Evolutionary conservation across 192 early-diverging fungal species (phyloP), one percentile per base, ranked within the genome.

Genomic region (Phlyctochytrium planicorne): DNA sequence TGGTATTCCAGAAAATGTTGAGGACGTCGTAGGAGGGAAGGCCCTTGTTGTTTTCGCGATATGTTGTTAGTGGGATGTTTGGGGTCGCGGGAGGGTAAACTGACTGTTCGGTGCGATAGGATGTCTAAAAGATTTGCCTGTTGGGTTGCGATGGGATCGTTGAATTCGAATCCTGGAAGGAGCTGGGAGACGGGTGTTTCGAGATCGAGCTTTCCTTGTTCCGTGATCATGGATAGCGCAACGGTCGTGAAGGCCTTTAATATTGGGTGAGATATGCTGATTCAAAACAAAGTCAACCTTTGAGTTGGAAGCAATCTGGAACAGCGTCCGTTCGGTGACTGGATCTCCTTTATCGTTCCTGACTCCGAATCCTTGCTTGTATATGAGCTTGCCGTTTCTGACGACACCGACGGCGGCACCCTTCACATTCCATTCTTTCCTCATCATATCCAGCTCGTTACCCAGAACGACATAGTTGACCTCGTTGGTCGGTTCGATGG

Each of bases 231-330:
- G 16, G 63, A 35, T 1, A 65, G 23, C n/a, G 24, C 63, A 50
- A 65, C 30, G 0, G 63, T 50, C 1, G 63, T 65, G 63, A 65
- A 65, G 2, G 63, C 63, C 32, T 36, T n/a, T n/a, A n/a, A n/a
- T n/a, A n/a, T n/a, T n/a, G n/a, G n/a, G n/a, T n/a, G n/a, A n/a
- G n/a, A n/a, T n/a, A 12, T n/a, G 12, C n/a, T 16, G 47, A 16
- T 50, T 12, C 12, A 50, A 50, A 16, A 50, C 14, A 16, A 50
- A n/a, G 47, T n/a, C n/a, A 14, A 59, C 56, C 60, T 62, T 62
- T 1, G 60, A 34, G 16, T 30, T 62, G 6, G 60, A 62, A 0
- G 23, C 60, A 34, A 62, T 62, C 30, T 62, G 60, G 60, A 62
- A 62, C 25, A 62, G 32, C 0, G n/a, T n/a, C n/a, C n/a, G n/a